Evolutionary conservation across 2,329 filamentous ascomycete genomes (phyloP), one percentile per base, ranked within the genome.

Genomic region (Beauveria varroae): DNA sequence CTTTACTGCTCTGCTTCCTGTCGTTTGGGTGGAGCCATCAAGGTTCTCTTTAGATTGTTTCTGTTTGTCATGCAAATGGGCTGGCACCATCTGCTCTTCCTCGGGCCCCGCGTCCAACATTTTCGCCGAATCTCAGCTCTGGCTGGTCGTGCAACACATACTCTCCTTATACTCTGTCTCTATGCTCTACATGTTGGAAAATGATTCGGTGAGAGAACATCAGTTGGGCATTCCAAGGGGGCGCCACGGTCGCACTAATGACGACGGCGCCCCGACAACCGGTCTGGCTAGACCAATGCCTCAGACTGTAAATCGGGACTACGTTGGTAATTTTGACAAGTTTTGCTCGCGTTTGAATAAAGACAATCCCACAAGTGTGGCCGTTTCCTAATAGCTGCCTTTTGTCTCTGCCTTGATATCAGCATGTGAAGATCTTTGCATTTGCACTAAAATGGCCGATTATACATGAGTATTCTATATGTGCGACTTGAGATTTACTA

Each of bases 41-140:
- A 28, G 30, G 34, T 58, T 51, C 28, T 18, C 16, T 12, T n/a
- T 20, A 41, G 34, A 22, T 43, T 34, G 30, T 43, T 28, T 26
- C 46, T 51, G 8, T 43, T 41, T 58, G 30, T 58, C 56, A 51
- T 51, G 18, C 54, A 16, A 30, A 43, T 58, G 56, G 56, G 46
- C 56, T 51, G 56, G 56, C 20, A 51, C 46, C 46, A 41, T 41
- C 34, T 52, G 50, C 28, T 12, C n/a, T 22, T 37, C 24, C 26
- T 37, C n/a, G 14, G 40, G 6, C 22, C 18, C 2, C 26, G 40
- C 14, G 22, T 37, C 7, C 0, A 46, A 12, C n/a, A 9, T 46
- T 46, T 34, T 56, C 53, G 53, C 24, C 24, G 26, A 34, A 34
- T 5, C 22, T 9, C 53, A 34, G 51, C 20, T 14, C 4, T 34